Percentiles rank a stretch among this genome's conserved stretches.
Evolutionary conservation across 139 green algal species (phyloP).

Genomic region (Mesotaenium endlicherianum): DNA sequence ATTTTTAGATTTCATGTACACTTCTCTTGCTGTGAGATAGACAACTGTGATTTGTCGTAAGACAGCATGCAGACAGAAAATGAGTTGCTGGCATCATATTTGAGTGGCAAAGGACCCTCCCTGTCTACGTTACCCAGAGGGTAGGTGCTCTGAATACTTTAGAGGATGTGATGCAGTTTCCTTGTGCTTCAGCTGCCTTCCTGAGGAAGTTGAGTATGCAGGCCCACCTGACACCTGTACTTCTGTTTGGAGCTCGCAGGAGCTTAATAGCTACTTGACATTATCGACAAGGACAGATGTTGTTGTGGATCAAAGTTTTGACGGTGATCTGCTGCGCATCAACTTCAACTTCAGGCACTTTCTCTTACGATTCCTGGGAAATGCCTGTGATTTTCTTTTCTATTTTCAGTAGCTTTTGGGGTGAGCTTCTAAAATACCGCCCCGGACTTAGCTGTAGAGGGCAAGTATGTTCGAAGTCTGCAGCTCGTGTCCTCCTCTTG

Average conservation of each 20-base stretch:
- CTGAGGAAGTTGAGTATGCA: neutral
- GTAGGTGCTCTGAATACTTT: neutral
- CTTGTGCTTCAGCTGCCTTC: too few relatives aligned
- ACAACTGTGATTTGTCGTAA: too few relatives aligned
- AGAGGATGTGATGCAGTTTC: neutral
- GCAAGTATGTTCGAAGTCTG: too few relatives aligned
- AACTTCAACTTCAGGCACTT: conserved; percentile 94
- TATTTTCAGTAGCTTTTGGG: neutral
- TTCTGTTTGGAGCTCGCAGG: conserved; percentile 65
- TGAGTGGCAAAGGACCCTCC: neutral
- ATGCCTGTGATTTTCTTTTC: neutral
- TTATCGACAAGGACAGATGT: conserved; percentile 69
- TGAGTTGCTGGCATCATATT: neutral
- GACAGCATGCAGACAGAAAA: neutral
- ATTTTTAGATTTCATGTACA: too few relatives aligned
- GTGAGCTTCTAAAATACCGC: neutral
- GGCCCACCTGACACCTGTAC: neutral
- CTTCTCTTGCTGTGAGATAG: too few relatives aligned
- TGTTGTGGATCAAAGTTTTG: conserved; percentile 83
- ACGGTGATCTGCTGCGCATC: conserved; percentile 88
- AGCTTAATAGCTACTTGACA: conserved; percentile 76
- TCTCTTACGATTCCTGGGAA: neutral
- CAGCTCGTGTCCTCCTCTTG: too few relatives aligned
- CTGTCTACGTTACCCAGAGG: neutral
- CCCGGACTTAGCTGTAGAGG: too few relatives aligned